Conservation (phyloP, 371 early-diverging fungal species). For the Cladochytrium tenue region DNA sequence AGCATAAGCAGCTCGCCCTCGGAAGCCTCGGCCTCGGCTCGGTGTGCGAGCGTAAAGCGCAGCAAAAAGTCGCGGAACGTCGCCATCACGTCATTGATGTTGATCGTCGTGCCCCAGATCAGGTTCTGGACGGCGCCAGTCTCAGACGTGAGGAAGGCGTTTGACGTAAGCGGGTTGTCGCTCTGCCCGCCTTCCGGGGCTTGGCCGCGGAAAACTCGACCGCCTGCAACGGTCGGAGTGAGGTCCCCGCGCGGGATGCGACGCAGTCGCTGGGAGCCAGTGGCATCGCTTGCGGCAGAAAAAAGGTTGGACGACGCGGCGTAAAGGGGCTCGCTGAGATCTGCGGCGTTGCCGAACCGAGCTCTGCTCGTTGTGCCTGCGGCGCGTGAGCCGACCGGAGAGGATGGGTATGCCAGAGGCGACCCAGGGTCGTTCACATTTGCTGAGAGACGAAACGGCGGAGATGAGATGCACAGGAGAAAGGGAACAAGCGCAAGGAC, state of each 20-base stretch:
- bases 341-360: background rate
- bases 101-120: slow-evolving; percentile 99
- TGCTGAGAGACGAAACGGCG: too few relatives aligned
- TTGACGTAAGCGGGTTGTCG: too few relatives aligned
- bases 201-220: too few relatives aligned
- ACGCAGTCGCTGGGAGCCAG: background rate
- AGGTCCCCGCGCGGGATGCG: background rate
- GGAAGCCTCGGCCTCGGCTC: background rate
- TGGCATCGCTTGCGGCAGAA: background rate
- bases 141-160: slow-evolving; percentile 1
- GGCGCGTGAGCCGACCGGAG: background rate
- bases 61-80: slow-evolving; percentile 88
- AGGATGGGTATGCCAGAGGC: background rate
- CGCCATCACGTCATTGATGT: slow-evolving; percentile 87
- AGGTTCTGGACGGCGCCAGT: slow-evolving; percentile 25
- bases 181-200: too few relatives aligned
- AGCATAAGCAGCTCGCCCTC: slow-evolving; percentile 3
- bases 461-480: too few relatives aligned
- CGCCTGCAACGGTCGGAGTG: too few relatives aligned
- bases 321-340: background rate
- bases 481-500: too few relatives aligned
- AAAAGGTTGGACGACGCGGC: background rate
- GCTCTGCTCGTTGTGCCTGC: background rate
- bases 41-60: slow-evolving; percentile 69
- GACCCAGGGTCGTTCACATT: background rate